Base-by-base conservation (phyloP, 108 stramenopile genomes). In the Conticribra weissflogii region DNA sequence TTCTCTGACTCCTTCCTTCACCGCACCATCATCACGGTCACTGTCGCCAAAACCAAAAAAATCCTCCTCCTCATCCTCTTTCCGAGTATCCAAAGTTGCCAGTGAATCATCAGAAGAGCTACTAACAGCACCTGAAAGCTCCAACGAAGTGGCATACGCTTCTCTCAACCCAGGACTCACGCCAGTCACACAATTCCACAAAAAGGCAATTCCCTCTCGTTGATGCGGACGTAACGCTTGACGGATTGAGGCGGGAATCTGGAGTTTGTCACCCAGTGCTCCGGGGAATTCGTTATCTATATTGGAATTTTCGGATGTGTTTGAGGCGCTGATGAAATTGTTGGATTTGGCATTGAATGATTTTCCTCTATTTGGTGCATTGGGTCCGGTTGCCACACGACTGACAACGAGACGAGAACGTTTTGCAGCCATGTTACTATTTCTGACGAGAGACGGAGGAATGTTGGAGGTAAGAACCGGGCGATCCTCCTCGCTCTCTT, bases 181-280 rank as follows among this genome's bases (percentile, higher is more conserved):
- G 23, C 85, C 86, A 2, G 84, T 84, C n/a, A 92, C 65, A 69
- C 84, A 85, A 65, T 88, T 88, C 91, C 91, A 92, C 3, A 92
- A 59, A 71, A 92, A 92, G 9, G 58, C 71, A 46, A 92, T 84
- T 7, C 88, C 91, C 48, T 71, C 71, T 3, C 79, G 31, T 71
- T 92, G 91, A 71, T 92, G 88, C 4, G 88, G 88, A 46, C 78
- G 78, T 21, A 92, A 66, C 21, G 53, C 63, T 14, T 49, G 46
- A 19, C 66, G 61, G 21, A 89, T 70, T 25, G 84, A 86, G 36
- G 78, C 32, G 15, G 88, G 88, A 9, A 82, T 63, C 21, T 53
- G 67, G 12, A 82, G 54, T 30, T 31, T 57, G 17, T 62, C 73
- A 12, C 80, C 82, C 25, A 71, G 41, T 19, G 84, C 82, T 19